A percentile compares a stretch with the other conserved stretches of the same genome.
phyloP scores from a whole-genome alignment of 2,329 filamentous ascomycete species.

The Sporothrix phasma region DNA sequence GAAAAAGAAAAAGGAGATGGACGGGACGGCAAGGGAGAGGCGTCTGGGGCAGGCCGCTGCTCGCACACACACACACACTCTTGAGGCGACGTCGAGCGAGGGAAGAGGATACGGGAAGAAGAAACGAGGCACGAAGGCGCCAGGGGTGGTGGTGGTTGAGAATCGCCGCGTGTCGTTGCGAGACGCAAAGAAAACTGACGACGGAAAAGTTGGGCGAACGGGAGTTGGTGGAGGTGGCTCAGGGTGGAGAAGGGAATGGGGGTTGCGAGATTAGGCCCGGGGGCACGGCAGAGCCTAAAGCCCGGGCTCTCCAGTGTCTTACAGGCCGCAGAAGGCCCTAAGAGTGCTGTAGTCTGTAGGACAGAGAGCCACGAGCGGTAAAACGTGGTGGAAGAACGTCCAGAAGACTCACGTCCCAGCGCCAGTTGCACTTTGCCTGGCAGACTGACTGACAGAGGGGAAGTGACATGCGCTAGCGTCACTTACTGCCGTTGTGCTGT shows the following conservation, averaged over 20 bases:
- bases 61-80: slow-evolving; percentile 1
- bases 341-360: neutral
- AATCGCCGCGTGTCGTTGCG: slow-evolving; percentile 6
- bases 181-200: neutral
- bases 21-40: neutral
- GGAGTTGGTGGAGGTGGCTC: slow-evolving; percentile 3
- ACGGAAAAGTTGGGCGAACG: slow-evolving; percentile 10
- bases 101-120: neutral
- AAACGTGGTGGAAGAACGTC: no score
- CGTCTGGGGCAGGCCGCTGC: neutral
- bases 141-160: neutral
- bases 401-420: neutral
- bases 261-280: slow-evolving; percentile 1
- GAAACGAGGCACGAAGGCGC: neutral
- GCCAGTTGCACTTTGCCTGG: neutral
- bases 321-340: neutral
- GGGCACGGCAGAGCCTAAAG: neutral
- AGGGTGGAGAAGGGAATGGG: slow-evolving; percentile 7
- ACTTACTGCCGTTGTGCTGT: neutral
- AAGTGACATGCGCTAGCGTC: neutral
- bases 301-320: neutral
- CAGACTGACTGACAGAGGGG: neutral
- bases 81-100: neutral
- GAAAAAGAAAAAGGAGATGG: neutral
- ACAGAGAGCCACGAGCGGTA: no score